A percentile compares a stretch with the other conserved stretches of the same genome.
Evolutionary conservation across 371 early-diverging fungal genomes (phyloP).

Genomic region (Syncephalis fuscata): DNA sequence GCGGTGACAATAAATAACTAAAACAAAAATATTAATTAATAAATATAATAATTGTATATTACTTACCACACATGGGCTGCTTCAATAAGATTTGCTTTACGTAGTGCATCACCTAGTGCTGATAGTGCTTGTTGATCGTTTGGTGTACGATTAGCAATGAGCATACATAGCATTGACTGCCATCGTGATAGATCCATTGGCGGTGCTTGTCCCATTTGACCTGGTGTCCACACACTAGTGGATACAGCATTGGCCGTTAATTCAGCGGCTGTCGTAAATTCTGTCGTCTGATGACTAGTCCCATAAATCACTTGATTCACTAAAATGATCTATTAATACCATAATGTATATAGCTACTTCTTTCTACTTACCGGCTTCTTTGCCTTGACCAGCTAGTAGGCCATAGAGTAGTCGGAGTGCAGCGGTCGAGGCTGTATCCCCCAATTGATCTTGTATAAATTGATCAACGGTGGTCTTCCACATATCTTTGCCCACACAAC

Average conservation of each 20-base stretch:
- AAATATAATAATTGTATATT: conserved; percentile 5
- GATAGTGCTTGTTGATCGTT: conserved; percentile 53
- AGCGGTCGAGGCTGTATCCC: conserved; percentile 2
- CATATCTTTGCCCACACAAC: conserved; percentile 60
- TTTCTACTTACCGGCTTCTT: conserved; percentile 20
- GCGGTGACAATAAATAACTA: conserved; percentile 29
- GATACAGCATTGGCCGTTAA: neutral
- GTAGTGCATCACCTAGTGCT: conserved; percentile 60
- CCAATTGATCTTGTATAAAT: conserved; percentile 45
- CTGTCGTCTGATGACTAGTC: conserved; percentile 1
- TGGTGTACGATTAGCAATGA: conserved; percentile 70
- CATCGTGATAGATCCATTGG: conserved; percentile 18
- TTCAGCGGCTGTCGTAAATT: conserved; percentile 4
- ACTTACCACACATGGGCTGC: conserved; percentile 75
- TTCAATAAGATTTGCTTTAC: conserved; percentile 30
- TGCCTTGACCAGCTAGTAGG: conserved; percentile 52
- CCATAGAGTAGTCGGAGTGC: conserved; percentile 18
- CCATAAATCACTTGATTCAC: no score
- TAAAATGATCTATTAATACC: no score
- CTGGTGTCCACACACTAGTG: neutral
- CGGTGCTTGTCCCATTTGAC: conserved; percentile 7
- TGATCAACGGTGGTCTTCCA: conserved; percentile 65
- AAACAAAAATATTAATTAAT: conserved; percentile 3
- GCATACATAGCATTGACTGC: conserved; percentile 50
- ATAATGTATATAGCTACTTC: conserved; percentile 1